Conservation (phyloP, 2,329 filamentous ascomycete species). For the Dichotomopilus funicola region DNA sequence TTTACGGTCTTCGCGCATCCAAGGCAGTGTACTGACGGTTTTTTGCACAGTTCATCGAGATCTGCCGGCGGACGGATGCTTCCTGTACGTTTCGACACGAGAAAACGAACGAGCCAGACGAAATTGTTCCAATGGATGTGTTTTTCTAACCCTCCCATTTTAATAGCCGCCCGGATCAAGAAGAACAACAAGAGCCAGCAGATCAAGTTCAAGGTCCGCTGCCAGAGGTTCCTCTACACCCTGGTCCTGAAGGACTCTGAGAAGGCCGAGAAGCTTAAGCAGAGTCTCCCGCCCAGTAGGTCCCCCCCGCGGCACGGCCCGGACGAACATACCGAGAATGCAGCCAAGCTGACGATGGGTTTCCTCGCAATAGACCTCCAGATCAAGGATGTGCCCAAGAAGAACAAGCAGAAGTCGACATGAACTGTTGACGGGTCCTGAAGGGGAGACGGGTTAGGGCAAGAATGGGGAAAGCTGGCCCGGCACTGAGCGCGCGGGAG, state of each 20-base stretch:
- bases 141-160: constrained; percentile 12
- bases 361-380: constrained; percentile 36
- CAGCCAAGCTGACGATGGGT: constrained; percentile 19
- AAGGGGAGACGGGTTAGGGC: background rate
- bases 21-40: constrained; percentile 17
- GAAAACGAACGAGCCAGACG: constrained; percentile 10
- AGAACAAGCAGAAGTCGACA: constrained; percentile 23
- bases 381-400: constrained; percentile 50
- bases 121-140: background rate
- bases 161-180: constrained; percentile 80
- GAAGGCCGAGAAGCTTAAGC: constrained; percentile 99
- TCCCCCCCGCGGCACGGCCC: background rate
- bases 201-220: constrained; percentile 99
- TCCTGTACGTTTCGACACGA: constrained; percentile 67
- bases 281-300: constrained; percentile 95
- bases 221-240: constrained; percentile 93
- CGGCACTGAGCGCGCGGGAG: constrained; percentile 14
- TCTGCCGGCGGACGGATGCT: constrained; percentile 99
- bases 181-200: constrained; percentile 84
- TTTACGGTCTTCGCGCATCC: background rate
- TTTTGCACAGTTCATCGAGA: constrained; percentile 87
- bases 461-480: constrained; percentile 5
- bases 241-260: constrained; percentile 97
- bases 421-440: constrained; percentile 9
- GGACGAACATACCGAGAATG: background rate